Base-by-base conservation (phyloP, 441 rosid species). In the Mallotus repandus region DNA sequence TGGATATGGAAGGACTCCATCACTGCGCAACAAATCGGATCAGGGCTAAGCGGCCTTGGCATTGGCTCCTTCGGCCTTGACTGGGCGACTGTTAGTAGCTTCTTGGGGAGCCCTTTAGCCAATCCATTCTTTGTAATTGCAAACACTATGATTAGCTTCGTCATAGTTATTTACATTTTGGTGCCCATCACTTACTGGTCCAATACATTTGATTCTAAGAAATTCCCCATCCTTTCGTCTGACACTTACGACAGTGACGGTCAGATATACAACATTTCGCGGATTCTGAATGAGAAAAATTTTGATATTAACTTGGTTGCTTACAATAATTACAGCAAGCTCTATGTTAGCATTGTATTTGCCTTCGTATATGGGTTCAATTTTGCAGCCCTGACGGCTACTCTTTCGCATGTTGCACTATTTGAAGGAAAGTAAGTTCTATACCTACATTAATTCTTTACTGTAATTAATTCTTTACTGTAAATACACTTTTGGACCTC, bases 31-130 rank as follows among this genome's bases (percentile, higher is more conserved):
- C 89, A 89, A 61, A 48, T 92, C 5, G 97, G 96, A 19, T 89
- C 89, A 0, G 94, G 95, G 53, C 72, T 82, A 21, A 69, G 76
- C 4, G 97, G 98, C 41, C 89, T 87, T 43, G 98, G 98, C 21
- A 61, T 92, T 43, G 94, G 91, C 41, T 92, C 99, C 2, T 86
- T 94, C 15, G 92, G 94, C 66, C 82, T 91, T 5, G 99, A 94
- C 77, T 91, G 96, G 97, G 63, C 97, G 7, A 88, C 91, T 0
- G 84, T 89, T 49, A 86, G 91, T 25, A 74, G 87, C 68, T 92
- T 86, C 92, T 29, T 92, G 48, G 95, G 94, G 64, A 84, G 83
- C 74, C 98, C 98, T 41, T 79, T 94, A 38, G 89, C 97, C 64
- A 74, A 77, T 2, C 97, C 93, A 0, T 84, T 84, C 63, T 86